These are phyloP conservation scores for Ulmus americana DNA, from an alignment of 331 rosid species.

Conservation along the genomic window DNA sequence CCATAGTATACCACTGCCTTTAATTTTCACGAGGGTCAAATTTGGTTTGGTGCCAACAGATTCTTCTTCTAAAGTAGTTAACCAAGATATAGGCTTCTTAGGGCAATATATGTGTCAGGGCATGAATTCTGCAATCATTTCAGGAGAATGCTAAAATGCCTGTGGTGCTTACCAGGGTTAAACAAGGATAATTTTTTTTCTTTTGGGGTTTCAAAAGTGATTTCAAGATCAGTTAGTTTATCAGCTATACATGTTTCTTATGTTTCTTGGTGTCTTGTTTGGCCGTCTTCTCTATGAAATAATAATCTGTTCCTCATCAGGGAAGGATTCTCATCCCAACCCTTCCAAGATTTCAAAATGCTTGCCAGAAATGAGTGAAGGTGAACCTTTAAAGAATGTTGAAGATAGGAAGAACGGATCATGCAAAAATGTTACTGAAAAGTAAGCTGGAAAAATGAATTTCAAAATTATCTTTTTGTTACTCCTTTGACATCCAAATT, in stretches of 20 bases:
- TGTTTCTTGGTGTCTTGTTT: conserved; percentile 8
- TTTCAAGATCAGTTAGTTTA: background rate
- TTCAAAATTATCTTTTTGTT: conserved; percentile 18
- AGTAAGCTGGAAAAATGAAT: conserved; percentile 30
- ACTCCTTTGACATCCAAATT: conserved; percentile 8
- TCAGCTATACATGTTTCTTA: background rate
- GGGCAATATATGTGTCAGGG: too few species aligned
- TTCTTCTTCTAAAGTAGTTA: too few species aligned
- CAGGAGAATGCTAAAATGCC: too few species aligned
- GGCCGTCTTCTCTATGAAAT: conserved; percentile 4
- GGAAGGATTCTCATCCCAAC: conserved; percentile 19
- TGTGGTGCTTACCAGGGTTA: too few species aligned
- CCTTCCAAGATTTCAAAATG: conserved; percentile 26
- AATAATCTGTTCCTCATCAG: conserved; percentile 24
- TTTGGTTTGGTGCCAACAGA: too few species aligned
- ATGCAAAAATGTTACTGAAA: conserved; percentile 29
- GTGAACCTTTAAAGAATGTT: conserved; percentile 25
- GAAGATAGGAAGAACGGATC: conserved; percentile 38
- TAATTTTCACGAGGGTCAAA: too few species aligned
- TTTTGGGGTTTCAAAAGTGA: background rate
- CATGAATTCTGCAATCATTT: too few species aligned
- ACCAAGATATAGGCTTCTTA: too few species aligned
- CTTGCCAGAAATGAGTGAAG: conserved; percentile 31
- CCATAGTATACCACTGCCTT: too few species aligned
- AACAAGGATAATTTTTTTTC: too few species aligned